Evolutionary conservation across 306 rosid species (phyloP).

Genomic region (Inga laurina): DNA sequence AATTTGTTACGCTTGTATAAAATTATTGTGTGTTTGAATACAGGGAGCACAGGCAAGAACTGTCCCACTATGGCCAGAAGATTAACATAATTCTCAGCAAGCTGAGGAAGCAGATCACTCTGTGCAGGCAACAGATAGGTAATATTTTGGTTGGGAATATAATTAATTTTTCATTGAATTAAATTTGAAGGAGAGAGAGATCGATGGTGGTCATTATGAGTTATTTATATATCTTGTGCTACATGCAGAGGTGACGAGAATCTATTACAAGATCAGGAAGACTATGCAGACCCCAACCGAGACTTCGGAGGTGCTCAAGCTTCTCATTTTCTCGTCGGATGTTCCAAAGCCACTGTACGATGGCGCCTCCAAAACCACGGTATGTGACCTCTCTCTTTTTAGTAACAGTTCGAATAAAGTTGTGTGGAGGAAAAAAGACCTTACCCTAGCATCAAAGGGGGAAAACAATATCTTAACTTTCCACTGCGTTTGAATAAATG

Average conservation of each 20-base stretch:
- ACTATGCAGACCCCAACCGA: slow-evolving; percentile 48
- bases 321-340: slow-evolving; percentile 37
- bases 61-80: slow-evolving; percentile 63
- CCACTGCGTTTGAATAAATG: too few relatives aligned
- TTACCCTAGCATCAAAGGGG: too few relatives aligned
- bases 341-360: slow-evolving; percentile 47
- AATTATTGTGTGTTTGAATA: background rate
- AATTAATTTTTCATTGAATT: background rate
- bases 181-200: background rate
- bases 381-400: background rate
- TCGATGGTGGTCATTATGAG: background rate
- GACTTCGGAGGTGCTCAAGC: slow-evolving; percentile 36
- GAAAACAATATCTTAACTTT: too few relatives aligned
- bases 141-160: background rate
- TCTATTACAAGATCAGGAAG: slow-evolving; percentile 20
- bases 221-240: background rate
- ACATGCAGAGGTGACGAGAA: slow-evolving; percentile 31
- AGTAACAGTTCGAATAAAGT: background rate
- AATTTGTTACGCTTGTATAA: background rate
- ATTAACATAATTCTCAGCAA: slow-evolving; percentile 56
- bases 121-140: slow-evolving; percentile 55
- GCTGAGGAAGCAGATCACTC: slow-evolving; percentile 44
- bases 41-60: slow-evolving; percentile 51
- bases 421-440: background rate
- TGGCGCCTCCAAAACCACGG: slow-evolving; percentile 48